Percentiles rank a stretch among this genome's conserved stretches.
Evolutionary conservation across 2,329 filamentous ascomycete genomes (phyloP).

Genomic region (Colletotrichum paranaense): DNA sequence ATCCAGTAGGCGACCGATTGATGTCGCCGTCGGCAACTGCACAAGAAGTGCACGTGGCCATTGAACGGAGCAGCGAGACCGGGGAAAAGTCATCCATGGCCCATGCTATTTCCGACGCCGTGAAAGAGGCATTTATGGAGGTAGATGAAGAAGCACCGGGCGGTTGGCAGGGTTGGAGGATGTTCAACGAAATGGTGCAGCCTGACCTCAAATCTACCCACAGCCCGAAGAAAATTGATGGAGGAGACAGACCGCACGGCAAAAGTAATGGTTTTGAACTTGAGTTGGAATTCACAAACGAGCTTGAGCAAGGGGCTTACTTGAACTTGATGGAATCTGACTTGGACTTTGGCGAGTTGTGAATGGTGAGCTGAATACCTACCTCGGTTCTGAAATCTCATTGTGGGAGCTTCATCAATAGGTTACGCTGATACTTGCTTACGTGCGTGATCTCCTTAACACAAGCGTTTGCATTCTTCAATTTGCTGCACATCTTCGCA

Average conservation of each 20-base stretch:
- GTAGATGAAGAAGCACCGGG: constrained; percentile 43
- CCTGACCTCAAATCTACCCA: constrained; percentile 1
- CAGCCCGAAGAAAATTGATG: too few species aligned
- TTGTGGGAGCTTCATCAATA: too few species aligned
- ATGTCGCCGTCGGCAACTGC: too few species aligned
- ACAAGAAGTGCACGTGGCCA: background rate
- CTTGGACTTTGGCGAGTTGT: constrained; percentile 26
- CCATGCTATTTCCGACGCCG: constrained; percentile 37
- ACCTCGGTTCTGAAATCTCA: too few species aligned
- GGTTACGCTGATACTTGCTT: too few species aligned
- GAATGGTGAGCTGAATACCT: background rate
- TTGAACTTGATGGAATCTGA: constrained; percentile 12
- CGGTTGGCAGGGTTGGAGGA: constrained; percentile 42
- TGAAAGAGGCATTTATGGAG: constrained; percentile 44
- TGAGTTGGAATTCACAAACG: too few species aligned
- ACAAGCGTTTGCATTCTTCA: too few species aligned
- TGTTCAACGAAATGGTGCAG: constrained; percentile 44
- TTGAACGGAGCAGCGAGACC: background rate
- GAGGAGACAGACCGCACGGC: too few species aligned
- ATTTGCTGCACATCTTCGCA: too few species aligned
- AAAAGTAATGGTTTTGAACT: background rate
- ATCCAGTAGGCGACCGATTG: too few species aligned
- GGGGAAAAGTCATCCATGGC: background rate
- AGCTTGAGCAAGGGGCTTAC: too few species aligned
- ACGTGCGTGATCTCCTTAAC: too few species aligned